These are phyloP conservation scores for Colletotrichum liaoningense DNA, from an alignment of 2,329 filamentous ascomycete genomes.

Conservation along the genomic window DNA sequence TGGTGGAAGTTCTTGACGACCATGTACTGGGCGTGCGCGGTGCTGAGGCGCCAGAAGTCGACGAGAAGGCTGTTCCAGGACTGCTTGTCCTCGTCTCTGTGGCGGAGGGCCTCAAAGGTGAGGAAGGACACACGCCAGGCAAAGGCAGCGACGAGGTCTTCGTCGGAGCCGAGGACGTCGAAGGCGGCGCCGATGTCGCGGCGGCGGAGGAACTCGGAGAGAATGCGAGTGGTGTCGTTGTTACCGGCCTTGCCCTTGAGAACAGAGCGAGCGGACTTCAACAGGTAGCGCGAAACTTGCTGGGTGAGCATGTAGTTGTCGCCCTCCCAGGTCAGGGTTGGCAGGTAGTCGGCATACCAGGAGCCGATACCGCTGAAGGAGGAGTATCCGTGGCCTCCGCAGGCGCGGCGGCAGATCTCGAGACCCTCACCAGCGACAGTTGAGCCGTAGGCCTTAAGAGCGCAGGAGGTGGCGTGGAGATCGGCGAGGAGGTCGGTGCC, in stretches of 20 bases:
- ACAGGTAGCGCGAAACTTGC: constrained; percentile 80
- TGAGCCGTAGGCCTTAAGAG: constrained; percentile 78
- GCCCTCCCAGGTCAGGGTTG: constrained; percentile 78
- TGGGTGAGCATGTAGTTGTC: constrained; percentile 88
- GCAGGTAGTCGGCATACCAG: constrained; percentile 81
- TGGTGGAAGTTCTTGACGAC: constrained; percentile 79
- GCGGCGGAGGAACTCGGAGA: constrained; percentile 72
- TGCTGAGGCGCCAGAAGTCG: constrained; percentile 81
- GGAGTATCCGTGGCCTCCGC: constrained; percentile 82
- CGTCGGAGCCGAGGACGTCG: constrained; percentile 77
- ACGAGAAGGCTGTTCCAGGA: constrained; percentile 83
- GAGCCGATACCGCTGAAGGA: constrained; percentile 81
- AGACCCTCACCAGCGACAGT: constrained; percentile 80
- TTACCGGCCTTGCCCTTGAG: constrained; percentile 67
- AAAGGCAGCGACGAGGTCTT: constrained; percentile 78
- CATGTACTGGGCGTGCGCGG: constrained; percentile 81
- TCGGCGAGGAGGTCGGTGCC: constrained; percentile 78
- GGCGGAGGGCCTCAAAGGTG: constrained; percentile 80
- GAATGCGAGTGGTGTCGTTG: constrained; percentile 77
- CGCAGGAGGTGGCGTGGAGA: constrained; percentile 81
- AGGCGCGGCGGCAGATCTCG: constrained; percentile 79
- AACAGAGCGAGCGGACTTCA: constrained; percentile 80
- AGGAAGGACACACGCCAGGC: constrained; percentile 81
- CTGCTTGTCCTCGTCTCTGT: constrained; percentile 79
- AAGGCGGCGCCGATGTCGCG: constrained; percentile 79